Base-by-base conservation (phyloP, 805 yeast genomes). In the Alloascoidea hylecoeti region DNA sequence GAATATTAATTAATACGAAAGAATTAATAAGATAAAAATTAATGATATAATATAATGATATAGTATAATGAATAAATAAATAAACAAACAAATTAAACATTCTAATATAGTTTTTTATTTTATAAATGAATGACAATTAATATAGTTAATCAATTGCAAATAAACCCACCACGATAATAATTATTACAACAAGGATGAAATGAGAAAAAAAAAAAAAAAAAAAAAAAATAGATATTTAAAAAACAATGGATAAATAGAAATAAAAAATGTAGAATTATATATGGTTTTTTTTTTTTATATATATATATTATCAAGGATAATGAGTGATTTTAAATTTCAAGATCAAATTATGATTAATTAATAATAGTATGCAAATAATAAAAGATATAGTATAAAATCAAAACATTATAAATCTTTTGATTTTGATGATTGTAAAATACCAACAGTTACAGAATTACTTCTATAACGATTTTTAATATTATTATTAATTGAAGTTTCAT, bases 151-250 rank as follows among this genome's bases (percentile, higher is more conserved):
- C 3, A 35, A 13, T 16, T 15, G 39, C 4, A 17, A 4, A 15
- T 16, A 15, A 15, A 16, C 14, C 15, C 15, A 16, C n/a, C n/a
- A n/a, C n/a, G n/a, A 27, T 35, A 16, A 17, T 15, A 32, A 38
- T 28, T 16, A 41, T 15, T 15, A 38, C n/a, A 19, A 39, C 32
- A 12, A 36, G 17, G 53, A 56, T 5, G 44, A 33, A 35, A 46
- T 53, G 39, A 41, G 49, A n/a, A 51, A 50, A 38, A 53, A 53
- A 16, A 45, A 36, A 16, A 49, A 14, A 15, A 44, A 44, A 1
- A 48, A 44, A 35, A 43, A 50, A 1, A 44, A 33, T n/a, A 47
- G 41, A 15, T 46, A 35, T 33, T 33, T 41, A 35, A 34, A 38
- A 39, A 32, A 36, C 34, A 30, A 39, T 40, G 14, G 41, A 33